Evolutionary conservation across 257 asterid genomes (phyloP).

Genomic region (Verbascum thapsus): DNA sequence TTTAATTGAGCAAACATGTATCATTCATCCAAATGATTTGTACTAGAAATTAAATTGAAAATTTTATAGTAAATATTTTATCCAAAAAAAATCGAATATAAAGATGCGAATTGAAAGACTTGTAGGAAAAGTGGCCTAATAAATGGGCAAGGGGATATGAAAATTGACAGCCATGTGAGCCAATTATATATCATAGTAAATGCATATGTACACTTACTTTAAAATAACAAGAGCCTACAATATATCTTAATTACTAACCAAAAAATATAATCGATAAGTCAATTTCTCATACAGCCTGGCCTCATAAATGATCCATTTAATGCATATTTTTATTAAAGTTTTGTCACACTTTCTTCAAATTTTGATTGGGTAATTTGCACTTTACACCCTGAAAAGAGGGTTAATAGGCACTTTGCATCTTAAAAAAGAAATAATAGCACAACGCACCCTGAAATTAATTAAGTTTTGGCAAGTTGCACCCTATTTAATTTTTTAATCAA

Average conservation of each 20-base stretch:
- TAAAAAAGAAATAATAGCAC: too few species aligned
- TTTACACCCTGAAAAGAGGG: too few species aligned
- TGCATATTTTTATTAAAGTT: constrained; percentile 12
- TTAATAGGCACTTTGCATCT: too few species aligned
- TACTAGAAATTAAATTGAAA: too few species aligned
- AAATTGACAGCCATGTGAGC: constrained; percentile 26
- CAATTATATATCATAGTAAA: constrained; percentile 24
- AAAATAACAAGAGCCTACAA: constrained; percentile 14
- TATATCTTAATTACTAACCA: constrained; percentile 22
- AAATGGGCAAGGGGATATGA: not conserved
- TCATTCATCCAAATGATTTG: too few species aligned
- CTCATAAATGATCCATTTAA: constrained; percentile 40
- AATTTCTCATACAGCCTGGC: constrained; percentile 44
- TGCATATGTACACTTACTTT: constrained; percentile 21
- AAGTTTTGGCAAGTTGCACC: too few species aligned
- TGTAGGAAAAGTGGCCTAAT: not conserved
- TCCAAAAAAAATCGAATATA: not conserved
- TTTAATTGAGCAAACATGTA: too few species aligned
- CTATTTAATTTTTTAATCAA: too few species aligned
- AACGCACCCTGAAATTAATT: too few species aligned
- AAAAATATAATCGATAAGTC: constrained; percentile 34
- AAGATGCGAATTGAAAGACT: not conserved
- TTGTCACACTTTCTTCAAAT: too few species aligned
- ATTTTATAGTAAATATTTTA: too few species aligned
- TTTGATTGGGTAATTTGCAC: too few species aligned